Conservation (phyloP, 202 grass and related monocot genomes). For the Panicum hallii region DNA sequence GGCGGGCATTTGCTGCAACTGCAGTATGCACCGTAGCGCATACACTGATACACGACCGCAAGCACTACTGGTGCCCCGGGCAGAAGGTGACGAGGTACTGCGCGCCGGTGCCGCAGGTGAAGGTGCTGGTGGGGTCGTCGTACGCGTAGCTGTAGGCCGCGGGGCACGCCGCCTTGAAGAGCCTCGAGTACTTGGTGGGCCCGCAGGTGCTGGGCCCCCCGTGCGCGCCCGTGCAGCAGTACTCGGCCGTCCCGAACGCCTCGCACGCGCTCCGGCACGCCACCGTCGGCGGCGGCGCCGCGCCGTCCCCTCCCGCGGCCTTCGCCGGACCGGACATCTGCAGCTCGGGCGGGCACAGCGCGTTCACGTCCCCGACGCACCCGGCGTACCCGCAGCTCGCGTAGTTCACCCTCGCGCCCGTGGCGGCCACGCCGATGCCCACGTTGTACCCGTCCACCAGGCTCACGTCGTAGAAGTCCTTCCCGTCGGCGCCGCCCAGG, state of each 20-base stretch:
- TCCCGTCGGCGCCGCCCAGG: slow-evolving; percentile 60
- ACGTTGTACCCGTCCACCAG: slow-evolving; percentile 97
- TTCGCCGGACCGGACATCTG: slow-evolving; percentile 29
- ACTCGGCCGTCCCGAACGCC: slow-evolving; percentile 71
- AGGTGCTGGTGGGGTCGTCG: slow-evolving; percentile 89
- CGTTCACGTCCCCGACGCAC: slow-evolving; percentile 90
- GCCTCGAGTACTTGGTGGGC: slow-evolving; percentile 71
- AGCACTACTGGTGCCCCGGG: slow-evolving; percentile 46
- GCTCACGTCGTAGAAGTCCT: slow-evolving; percentile 99
- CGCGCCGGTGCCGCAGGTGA: slow-evolving; percentile 73
- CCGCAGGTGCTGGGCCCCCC: slow-evolving; percentile 60
- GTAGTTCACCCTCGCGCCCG: slow-evolving; percentile 38
- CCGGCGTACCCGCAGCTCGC: slow-evolving; percentile 75
- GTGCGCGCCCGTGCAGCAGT: slow-evolving; percentile 86
- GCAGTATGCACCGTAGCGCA: background rate
- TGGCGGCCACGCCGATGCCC: slow-evolving; percentile 69
- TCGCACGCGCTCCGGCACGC: slow-evolving; percentile 89
- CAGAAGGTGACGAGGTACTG: slow-evolving; percentile 89
- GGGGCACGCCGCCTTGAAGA: slow-evolving; percentile 90
- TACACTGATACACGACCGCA: background rate
- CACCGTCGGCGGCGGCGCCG: slow-evolving; percentile 30
- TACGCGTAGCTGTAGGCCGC: slow-evolving; percentile 89
- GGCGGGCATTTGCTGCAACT: background rate
- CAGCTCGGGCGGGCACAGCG: slow-evolving; percentile 69
- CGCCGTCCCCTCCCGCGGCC: background rate